Percentiles rank a stretch among this genome's conserved stretches.
phyloP scores from a whole-genome alignment of 2,329 filamentous ascomycete species.

The Botrytis elliptica region DNA sequence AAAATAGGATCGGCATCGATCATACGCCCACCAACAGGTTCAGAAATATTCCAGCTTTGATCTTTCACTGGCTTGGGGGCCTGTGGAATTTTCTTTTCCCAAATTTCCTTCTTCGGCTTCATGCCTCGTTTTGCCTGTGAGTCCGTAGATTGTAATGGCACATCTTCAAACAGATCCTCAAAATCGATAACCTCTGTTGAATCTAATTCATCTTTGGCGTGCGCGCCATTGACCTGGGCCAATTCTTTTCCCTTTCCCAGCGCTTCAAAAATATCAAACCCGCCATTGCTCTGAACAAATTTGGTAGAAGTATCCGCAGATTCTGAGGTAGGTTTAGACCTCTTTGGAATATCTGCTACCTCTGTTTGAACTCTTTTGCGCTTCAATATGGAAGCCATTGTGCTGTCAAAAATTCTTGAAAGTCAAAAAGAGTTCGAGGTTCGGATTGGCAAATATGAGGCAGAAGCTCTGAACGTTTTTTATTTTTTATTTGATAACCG shows the following conservation, averaged over 20 bases:
- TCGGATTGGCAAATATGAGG: constrained; percentile 18
- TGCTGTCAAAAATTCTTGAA: constrained; percentile 37
- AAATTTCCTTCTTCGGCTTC: constrained; percentile 21
- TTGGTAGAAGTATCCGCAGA: background rate
- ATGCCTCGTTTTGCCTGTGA: background rate
- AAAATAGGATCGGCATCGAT: constrained; percentile 64
- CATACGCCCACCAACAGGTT: constrained; percentile 65
- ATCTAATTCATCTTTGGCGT: constrained; percentile 22
- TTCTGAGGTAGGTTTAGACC: constrained; percentile 32
- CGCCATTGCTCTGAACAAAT: constrained; percentile 25
- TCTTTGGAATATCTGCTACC: constrained; percentile 35
- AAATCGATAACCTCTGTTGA: constrained; percentile 15
- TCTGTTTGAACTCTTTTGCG: constrained; percentile 40
- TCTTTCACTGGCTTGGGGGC: constrained; percentile 25
- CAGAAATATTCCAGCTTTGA: constrained; percentile 57
- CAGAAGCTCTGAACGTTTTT: constrained; percentile 27
- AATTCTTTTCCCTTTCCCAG: constrained; percentile 28
- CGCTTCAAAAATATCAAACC: constrained; percentile 36
- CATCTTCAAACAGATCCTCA: constrained; percentile 27
- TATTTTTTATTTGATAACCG: constrained; percentile 17
- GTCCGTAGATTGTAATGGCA: constrained; percentile 9
- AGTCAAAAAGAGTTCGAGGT: constrained; percentile 24
- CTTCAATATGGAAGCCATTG: constrained; percentile 41
- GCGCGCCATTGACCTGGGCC: constrained; percentile 28
- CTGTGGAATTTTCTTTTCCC: constrained; percentile 16